phyloP scores from a whole-genome alignment of 306 rosid genomes.

The Trifolium dubium region DNA sequence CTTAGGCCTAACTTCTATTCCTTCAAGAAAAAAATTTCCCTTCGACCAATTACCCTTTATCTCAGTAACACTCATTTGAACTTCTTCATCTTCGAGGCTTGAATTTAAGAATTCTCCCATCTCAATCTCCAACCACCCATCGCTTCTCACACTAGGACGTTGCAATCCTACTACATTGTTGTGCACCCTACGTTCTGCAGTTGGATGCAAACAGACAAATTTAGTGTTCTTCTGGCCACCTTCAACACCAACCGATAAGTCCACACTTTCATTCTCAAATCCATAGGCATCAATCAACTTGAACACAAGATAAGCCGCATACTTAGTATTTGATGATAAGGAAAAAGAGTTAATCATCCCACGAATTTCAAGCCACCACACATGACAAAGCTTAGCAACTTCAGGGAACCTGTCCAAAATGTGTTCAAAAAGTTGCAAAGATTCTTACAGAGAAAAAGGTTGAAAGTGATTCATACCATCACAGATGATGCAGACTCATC shows the following conservation, averaged over 20 bases:
- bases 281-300: slow-evolving; percentile 49
- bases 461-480: neutral
- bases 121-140: slow-evolving; percentile 74
- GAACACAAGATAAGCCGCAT: slow-evolving; percentile 63
- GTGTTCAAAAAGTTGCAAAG: neutral
- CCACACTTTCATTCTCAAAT: slow-evolving; percentile 49
- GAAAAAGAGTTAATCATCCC: slow-evolving; percentile 53
- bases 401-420: slow-evolving; percentile 61
- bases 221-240: slow-evolving; percentile 38
- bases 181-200: neutral
- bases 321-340: slow-evolving; percentile 61
- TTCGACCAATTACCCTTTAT: slow-evolving; percentile 50
- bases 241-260: slow-evolving; percentile 39
- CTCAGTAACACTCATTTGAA: slow-evolving; percentile 56
- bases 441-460: neutral
- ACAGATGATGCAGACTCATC: no score
- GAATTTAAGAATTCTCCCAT: slow-evolving; percentile 65
- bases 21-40: slow-evolving; percentile 63
- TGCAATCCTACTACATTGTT: neutral
- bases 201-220: slow-evolving; percentile 31
- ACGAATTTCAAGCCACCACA: slow-evolving; percentile 73
- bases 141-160: slow-evolving; percentile 49
- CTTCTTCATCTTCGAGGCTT: slow-evolving; percentile 46
- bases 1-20: slow-evolving; percentile 73
- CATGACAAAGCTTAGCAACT: slow-evolving; percentile 57